Evolutionary conservation across 805 yeast genomes (phyloP).

Genomic region (Blastobotrys peoriensis): DNA sequence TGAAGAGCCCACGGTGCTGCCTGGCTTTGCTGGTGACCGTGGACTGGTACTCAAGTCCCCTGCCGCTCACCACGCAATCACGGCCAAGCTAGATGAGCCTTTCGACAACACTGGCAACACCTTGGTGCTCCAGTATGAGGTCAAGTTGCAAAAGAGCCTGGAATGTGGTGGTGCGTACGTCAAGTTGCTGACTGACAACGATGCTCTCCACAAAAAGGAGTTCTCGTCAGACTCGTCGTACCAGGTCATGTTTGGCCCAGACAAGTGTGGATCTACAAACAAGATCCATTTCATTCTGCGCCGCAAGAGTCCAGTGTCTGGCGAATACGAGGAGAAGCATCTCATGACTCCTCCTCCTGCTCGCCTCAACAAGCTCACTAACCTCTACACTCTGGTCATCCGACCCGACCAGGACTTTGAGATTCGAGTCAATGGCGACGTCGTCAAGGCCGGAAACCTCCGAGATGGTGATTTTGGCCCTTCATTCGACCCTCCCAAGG

Average conservation of each 20-base stretch:
- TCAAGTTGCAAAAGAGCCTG: slow-evolving; percentile 71
- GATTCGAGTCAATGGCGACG: slow-evolving; percentile 75
- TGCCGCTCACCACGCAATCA: slow-evolving; percentile 80
- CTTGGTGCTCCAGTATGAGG: slow-evolving; percentile 83
- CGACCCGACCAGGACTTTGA: slow-evolving; percentile 63
- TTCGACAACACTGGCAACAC: slow-evolving; percentile 58
- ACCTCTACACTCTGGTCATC: slow-evolving; percentile 72
- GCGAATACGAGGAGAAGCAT: slow-evolving; percentile 62
- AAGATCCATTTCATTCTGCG: slow-evolving; percentile 72
- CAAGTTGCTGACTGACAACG: slow-evolving; percentile 53
- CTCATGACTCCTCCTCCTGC: slow-evolving; percentile 64
- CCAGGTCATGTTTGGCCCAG: slow-evolving; percentile 93
- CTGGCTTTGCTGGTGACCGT: slow-evolving; percentile 59
- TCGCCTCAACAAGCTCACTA: slow-evolving; percentile 44
- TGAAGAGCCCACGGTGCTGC: slow-evolving; percentile 52
- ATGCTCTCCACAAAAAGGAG: slow-evolving; percentile 35
- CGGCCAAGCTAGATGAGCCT: slow-evolving; percentile 50
- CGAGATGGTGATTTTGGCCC: slow-evolving; percentile 56
- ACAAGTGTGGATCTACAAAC: slow-evolving; percentile 75
- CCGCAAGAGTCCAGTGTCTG: slow-evolving; percentile 49
- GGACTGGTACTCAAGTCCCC: slow-evolving; percentile 72
- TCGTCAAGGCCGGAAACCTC: slow-evolving; percentile 63
- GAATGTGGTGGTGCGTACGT: slow-evolving; percentile 88
- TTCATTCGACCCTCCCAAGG: slow-evolving; percentile 57
- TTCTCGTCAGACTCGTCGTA: slow-evolving; percentile 66